Evolutionary conservation across 257 asterid species (phyloP).

Genomic region (Echium plantagineum): DNA sequence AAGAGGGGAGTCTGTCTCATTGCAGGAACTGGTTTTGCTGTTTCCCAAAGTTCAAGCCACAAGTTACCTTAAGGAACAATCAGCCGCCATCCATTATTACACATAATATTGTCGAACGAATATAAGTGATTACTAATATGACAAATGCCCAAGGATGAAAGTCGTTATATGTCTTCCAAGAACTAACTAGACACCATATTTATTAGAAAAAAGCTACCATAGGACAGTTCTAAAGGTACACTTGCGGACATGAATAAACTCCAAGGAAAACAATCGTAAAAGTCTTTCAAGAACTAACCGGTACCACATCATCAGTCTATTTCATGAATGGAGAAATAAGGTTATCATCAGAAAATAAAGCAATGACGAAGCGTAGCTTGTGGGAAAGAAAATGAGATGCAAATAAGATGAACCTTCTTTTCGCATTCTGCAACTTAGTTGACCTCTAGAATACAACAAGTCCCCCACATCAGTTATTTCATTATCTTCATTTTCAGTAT

Average conservation of each 20-base stretch:
- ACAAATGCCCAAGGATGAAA: neutral
- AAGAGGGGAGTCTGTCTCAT: conserved; percentile 83
- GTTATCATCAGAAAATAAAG: neutral
- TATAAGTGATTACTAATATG: neutral
- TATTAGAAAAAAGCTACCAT: too few relatives aligned
- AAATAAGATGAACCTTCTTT: conserved; percentile 60
- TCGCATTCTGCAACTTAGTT: conserved; percentile 93
- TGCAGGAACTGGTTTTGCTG: conserved; percentile 90
- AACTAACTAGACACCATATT: too few relatives aligned
- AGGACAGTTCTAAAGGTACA: too few relatives aligned
- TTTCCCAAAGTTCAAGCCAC: conserved; percentile 98
- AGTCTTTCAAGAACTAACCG: too few relatives aligned
- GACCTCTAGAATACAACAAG: conserved; percentile 51
- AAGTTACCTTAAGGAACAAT: conserved; percentile 59
- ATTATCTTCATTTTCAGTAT: conserved; percentile 27
- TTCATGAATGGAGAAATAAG: too few relatives aligned
- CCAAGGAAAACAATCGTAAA: too few relatives aligned
- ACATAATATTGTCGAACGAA: neutral
- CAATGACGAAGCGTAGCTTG: neutral
- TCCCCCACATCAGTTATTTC: conserved; percentile 47
- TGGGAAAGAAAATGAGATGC: neutral
- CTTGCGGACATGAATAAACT: too few relatives aligned
- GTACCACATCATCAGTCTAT: too few relatives aligned
- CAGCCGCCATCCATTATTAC: conserved; percentile 11
- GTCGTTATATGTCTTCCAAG: neutral